Evolutionary conservation across 2,329 filamentous ascomycete species (phyloP).

Genomic region (Cytospora leucostoma): DNA sequence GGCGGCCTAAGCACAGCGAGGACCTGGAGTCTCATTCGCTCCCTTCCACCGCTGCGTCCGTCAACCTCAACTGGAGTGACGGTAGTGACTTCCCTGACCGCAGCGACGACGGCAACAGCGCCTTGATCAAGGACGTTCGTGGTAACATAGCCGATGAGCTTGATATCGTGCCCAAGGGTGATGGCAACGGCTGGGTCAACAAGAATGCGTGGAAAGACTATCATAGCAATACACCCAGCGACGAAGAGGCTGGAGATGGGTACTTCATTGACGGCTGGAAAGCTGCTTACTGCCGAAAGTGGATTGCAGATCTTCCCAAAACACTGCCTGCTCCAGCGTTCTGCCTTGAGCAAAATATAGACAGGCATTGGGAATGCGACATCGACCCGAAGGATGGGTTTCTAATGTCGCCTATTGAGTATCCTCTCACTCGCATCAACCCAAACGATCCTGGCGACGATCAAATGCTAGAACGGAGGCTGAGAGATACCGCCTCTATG

Average conservation of each 20-base stretch:
- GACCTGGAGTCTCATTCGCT: conserved; percentile 20
- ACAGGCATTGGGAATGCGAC: conserved; percentile 23
- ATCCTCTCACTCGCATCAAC: conserved; percentile 19
- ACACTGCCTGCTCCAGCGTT: neutral
- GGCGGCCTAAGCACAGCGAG: conserved; percentile 15
- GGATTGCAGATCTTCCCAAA: conserved; percentile 1
- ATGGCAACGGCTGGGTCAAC: conserved; percentile 17
- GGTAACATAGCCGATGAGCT: conserved; percentile 23
- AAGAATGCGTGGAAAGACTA: conserved; percentile 19
- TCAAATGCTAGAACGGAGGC: conserved; percentile 2
- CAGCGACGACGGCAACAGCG: neutral
- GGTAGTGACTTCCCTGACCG: neutral
- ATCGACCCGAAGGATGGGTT: conserved; percentile 19
- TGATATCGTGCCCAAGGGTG: conserved; percentile 14
- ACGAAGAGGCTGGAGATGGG: neutral
- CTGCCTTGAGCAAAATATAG: neutral
- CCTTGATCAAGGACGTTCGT: conserved; percentile 10
- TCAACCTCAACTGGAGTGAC: conserved; percentile 4
- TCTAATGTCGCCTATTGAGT: conserved; percentile 23
- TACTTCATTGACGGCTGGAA: conserved; percentile 6
- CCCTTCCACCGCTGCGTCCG: conserved; percentile 13
- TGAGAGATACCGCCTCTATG: conserved; percentile 6
- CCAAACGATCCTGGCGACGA: neutral
- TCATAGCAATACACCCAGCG: neutral
- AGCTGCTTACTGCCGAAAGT: conserved; percentile 7